A percentile compares a stretch with the other conserved stretches of the same genome.
These are phyloP conservation scores for Aspergillus fijiensis DNA, from an alignment of 2,329 filamentous ascomycete genomes.

Conservation along the genomic window DNA sequence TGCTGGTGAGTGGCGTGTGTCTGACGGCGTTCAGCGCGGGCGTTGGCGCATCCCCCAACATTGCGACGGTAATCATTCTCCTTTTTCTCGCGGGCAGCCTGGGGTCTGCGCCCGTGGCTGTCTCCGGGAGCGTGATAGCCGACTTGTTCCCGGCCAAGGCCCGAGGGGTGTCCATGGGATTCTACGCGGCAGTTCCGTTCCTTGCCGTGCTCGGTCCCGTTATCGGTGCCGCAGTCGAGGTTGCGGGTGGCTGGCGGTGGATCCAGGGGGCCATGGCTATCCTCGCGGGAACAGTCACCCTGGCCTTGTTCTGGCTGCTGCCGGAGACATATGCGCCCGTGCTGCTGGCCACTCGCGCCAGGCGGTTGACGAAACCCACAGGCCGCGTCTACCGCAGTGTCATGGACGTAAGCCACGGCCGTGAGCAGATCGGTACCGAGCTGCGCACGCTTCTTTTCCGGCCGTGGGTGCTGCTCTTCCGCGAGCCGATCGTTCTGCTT, in stretches of 20 bases:
- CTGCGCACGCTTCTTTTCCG: neutral
- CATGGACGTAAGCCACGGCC: neutral
- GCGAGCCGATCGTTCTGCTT: constrained; percentile 19
- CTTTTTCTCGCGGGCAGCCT: constrained; percentile 65
- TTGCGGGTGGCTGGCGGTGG: constrained; percentile 54
- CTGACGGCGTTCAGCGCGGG: neutral
- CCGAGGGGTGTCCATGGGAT: neutral
- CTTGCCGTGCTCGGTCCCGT: constrained; percentile 45
- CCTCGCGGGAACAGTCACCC: neutral
- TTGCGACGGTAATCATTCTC: constrained; percentile 60
- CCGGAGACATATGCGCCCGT: constrained; percentile 12
- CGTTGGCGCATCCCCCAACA: constrained; percentile 46
- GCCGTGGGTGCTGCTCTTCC: constrained; percentile 7
- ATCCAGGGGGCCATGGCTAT: constrained; percentile 22
- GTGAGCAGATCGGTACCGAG: neutral
- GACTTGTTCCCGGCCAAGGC: constrained; percentile 54
- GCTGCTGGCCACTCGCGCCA: constrained; percentile 1
- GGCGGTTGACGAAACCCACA: neutral
- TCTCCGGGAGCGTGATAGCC: constrained; percentile 60
- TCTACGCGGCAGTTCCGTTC: constrained; percentile 21
- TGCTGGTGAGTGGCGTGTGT: neutral
- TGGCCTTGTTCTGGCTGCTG: neutral
- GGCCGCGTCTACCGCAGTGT: neutral
- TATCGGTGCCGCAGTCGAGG: constrained; percentile 51
- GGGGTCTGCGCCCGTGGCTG: constrained; percentile 60